phyloP scores from a whole-genome alignment of 306 rosid species.

The Glycine soja region DNA sequence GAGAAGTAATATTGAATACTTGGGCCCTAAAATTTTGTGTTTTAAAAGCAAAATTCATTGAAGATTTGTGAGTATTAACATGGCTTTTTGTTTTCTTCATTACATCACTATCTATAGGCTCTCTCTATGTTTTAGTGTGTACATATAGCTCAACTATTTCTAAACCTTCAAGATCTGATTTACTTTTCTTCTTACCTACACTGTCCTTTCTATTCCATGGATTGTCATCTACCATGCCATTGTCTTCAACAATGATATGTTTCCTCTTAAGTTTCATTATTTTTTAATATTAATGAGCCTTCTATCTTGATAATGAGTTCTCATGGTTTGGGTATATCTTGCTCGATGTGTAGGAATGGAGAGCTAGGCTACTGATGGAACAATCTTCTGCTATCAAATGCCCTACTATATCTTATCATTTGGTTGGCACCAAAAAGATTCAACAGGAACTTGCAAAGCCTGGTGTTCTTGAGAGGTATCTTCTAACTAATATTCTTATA shows the following conservation, averaged over 20 bases:
- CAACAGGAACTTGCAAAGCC: constrained; percentile 98
- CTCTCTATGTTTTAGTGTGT: neutral
- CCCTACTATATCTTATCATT: constrained; percentile 95
- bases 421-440: constrained; percentile 91
- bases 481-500: constrained; percentile 29
- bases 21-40: neutral
- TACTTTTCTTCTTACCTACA: constrained; percentile 11
- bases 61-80: neutral
- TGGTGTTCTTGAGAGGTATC: constrained; percentile 89
- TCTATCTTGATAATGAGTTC: constrained; percentile 23
- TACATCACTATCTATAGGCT: neutral
- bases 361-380: constrained; percentile 87
- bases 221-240: constrained; percentile 17
- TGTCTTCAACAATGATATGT: constrained; percentile 2
- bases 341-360: constrained; percentile 78
- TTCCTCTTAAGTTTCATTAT: constrained; percentile 17
- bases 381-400: constrained; percentile 94
- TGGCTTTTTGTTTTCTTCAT: neutral
- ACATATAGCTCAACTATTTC: neutral
- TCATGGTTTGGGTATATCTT: constrained; percentile 35
- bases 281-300: constrained; percentile 24
- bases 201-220: neutral
- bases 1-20: neutral
- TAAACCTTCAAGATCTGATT: neutral
- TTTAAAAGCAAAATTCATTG: neutral